Evolutionary conservation across 805 yeast species (phyloP).

Genomic region (Ogataea polymorpha): DNA sequence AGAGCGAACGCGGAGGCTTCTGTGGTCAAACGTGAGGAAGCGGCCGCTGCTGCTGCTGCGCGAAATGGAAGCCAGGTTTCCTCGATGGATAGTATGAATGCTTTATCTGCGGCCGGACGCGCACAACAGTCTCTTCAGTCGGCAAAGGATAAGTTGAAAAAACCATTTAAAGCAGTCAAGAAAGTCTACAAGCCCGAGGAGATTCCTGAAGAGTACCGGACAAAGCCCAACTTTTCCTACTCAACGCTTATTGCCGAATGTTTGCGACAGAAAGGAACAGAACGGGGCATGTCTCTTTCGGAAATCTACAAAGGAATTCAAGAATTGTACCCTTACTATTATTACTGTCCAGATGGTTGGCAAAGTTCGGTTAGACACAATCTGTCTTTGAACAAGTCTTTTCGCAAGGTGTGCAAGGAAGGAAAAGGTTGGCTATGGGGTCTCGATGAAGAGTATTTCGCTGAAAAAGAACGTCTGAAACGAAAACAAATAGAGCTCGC

Average conservation of each 20-base stretch:
- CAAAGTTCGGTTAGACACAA: constrained; percentile 92
- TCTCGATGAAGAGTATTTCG: constrained; percentile 77
- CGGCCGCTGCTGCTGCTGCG: constrained; percentile 25
- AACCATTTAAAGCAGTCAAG: constrained; percentile 52
- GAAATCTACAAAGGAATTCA: constrained; percentile 87
- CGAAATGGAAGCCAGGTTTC: constrained; percentile 8
- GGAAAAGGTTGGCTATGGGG: constrained; percentile 98
- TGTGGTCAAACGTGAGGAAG: constrained; percentile 27
- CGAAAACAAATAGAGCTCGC: constrained; percentile 65
- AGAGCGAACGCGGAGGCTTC: constrained; percentile 31
- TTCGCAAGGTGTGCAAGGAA: constrained; percentile 74
- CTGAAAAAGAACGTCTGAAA: constrained; percentile 71
- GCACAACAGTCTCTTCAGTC: constrained; percentile 11
- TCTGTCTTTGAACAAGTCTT: constrained; percentile 79
- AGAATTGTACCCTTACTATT: constrained; percentile 85
- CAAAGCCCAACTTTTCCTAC: constrained; percentile 80
- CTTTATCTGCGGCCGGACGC: constrained; percentile 16
- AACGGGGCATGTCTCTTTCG: constrained; percentile 73
- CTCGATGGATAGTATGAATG: constrained; percentile 13
- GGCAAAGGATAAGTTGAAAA: constrained; percentile 35
- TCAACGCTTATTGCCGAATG: constrained; percentile 80
- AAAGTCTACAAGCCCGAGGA: constrained; percentile 74
- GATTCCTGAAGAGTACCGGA: constrained; percentile 82
- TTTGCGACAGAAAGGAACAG: constrained; percentile 61
- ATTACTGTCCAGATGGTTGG: constrained; percentile 97